Conservation (phyloP, 352 stramenopile genomes). For the Phytophthora pseudosyringae region DNA sequence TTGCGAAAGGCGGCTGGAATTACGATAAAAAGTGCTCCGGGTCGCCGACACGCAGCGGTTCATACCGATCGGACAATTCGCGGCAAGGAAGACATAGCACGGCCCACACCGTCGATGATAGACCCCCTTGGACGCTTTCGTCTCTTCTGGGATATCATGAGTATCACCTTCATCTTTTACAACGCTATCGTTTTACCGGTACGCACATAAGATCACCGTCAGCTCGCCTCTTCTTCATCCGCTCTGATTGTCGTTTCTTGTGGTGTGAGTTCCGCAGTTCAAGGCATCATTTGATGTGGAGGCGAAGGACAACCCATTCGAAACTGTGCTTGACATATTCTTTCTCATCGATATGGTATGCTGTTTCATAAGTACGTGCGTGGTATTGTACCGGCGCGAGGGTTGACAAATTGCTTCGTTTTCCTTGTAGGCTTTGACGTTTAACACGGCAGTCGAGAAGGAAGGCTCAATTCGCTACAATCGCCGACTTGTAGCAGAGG, state of each 20-base stretch:
- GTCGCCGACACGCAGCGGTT: slow-evolving; percentile 19
- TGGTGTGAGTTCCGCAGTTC: slow-evolving; percentile 41
- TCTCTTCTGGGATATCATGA: slow-evolving; percentile 68
- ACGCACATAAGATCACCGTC: slow-evolving; percentile 9
- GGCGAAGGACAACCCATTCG: slow-evolving; percentile 46
- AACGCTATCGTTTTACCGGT: slow-evolving; percentile 74
- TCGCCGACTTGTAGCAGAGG: slow-evolving; percentile 37
- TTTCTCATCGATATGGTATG: slow-evolving; percentile 75
- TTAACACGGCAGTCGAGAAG: slow-evolving; percentile 63
- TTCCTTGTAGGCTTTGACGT: slow-evolving; percentile 48
- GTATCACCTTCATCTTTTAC: slow-evolving; percentile 79
- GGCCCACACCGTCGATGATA: slow-evolving; percentile 51
- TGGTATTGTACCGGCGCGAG: not conserved
- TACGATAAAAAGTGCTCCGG: slow-evolving; percentile 18
- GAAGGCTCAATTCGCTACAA: slow-evolving; percentile 59
- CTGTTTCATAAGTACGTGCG: not conserved
- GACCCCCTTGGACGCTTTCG: slow-evolving; percentile 65
- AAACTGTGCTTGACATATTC: slow-evolving; percentile 58
- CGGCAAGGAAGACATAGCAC: slow-evolving; percentile 32
- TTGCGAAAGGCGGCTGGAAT: slow-evolving; percentile 26
- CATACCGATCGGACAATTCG: slow-evolving; percentile 43
- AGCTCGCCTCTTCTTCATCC: not conserved
- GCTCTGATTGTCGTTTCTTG: slow-evolving; percentile 4
- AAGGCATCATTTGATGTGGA: slow-evolving; percentile 63
- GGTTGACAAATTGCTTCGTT: not conserved